Evolutionary conservation across 1,284 basidiomycete genomes (phyloP).

Genomic region (Dichomitus squalens): DNA sequence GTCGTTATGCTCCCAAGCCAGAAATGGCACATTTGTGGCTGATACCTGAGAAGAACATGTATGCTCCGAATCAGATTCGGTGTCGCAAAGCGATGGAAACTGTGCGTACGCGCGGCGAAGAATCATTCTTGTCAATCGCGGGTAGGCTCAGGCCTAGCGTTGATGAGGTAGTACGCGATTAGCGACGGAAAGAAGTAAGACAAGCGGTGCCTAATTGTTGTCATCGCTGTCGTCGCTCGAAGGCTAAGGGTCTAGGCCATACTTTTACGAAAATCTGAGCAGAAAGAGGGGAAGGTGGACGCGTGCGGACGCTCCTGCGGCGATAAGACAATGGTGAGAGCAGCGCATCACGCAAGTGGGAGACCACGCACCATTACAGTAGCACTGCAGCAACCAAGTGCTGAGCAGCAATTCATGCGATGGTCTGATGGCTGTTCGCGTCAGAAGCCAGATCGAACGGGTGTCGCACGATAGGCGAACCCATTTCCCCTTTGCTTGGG

Average conservation of each 20-base stretch:
- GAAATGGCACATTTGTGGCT: neutral
- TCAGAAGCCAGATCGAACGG: neutral
- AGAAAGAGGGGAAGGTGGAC: neutral
- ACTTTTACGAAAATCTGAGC: neutral
- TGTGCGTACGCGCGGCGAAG: neutral
- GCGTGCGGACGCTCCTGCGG: neutral
- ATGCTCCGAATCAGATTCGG: neutral
- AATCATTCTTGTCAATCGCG: neutral
- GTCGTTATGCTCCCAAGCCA: neutral
- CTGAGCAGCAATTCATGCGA: neutral
- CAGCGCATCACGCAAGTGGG: neutral
- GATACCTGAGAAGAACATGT: neutral
- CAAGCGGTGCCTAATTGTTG: neutral
- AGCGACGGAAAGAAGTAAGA: neutral
- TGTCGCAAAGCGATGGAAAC: neutral
- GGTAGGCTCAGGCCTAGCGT: neutral
- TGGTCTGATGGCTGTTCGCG: conserved; percentile 1
- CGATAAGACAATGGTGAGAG: conserved; percentile 12
- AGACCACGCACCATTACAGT: neutral
- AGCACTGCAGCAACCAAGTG: neutral
- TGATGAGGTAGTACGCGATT: too few relatives aligned
- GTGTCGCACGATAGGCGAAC: neutral
- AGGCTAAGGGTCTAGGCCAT: neutral
- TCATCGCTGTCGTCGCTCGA: neutral
- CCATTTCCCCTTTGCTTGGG: neutral